phyloP scores from a whole-genome alignment of 2,329 filamentous ascomycete species.

The Claviceps sp. region DNA sequence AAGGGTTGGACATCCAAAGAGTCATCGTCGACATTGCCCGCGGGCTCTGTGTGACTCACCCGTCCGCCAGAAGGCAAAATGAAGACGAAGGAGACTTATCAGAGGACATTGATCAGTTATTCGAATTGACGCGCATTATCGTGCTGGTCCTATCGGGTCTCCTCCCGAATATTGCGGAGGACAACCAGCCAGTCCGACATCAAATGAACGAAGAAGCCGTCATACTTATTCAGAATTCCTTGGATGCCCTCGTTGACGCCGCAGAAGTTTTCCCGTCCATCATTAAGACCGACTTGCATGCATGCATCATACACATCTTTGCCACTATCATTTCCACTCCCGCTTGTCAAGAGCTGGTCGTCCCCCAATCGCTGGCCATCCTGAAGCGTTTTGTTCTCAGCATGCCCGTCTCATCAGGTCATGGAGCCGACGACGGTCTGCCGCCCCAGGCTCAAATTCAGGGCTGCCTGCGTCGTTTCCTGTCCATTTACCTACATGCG shows the following conservation, averaged over 20 bases:
- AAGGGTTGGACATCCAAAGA: slow-evolving; percentile 74
- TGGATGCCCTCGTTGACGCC: slow-evolving; percentile 84
- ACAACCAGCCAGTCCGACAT: slow-evolving; percentile 52
- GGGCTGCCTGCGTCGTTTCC: slow-evolving; percentile 68
- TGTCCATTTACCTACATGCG: slow-evolving; percentile 63
- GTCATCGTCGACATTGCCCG: slow-evolving; percentile 92
- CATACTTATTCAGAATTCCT: slow-evolving; percentile 60
- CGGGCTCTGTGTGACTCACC: slow-evolving; percentile 80
- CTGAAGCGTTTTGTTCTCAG: slow-evolving; percentile 81
- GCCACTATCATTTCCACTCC: slow-evolving; percentile 82
- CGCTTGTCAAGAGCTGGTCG: slow-evolving; percentile 69
- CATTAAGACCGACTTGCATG: slow-evolving; percentile 91
- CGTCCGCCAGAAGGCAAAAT: slow-evolving; percentile 53
- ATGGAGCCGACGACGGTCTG: slow-evolving; percentile 25
- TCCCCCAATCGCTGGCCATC: slow-evolving; percentile 80
- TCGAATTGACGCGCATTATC: slow-evolving; percentile 91
- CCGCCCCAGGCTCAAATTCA: slow-evolving; percentile 58
- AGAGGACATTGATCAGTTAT: slow-evolving; percentile 95
- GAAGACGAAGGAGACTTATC: slow-evolving; percentile 65
- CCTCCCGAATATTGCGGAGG: slow-evolving; percentile 66
- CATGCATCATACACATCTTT: slow-evolving; percentile 94
- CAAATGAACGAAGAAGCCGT: slow-evolving; percentile 81
- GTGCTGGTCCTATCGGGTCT: slow-evolving; percentile 82
- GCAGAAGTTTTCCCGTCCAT: slow-evolving; percentile 92
- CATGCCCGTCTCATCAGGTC: slow-evolving; percentile 41